Evolutionary conservation across 257 asterid species (phyloP), one percentile per base, ranked within the genome.

Genomic region (Solanum gracilifrons): DNA sequence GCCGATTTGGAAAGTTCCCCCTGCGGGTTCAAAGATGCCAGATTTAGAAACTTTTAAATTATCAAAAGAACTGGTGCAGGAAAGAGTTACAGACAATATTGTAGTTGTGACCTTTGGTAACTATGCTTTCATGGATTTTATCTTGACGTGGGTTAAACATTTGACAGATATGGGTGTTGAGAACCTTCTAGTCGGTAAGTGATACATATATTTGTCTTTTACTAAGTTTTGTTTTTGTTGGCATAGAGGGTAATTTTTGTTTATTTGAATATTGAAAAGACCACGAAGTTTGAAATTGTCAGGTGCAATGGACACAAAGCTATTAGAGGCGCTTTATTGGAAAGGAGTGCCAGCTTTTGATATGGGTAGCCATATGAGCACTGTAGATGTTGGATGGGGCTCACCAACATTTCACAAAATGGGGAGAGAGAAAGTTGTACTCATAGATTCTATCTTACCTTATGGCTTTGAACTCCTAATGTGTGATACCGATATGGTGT

Each of bases 401-500:
- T 75, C 98, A 51, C 94, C 97, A 29, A 91, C 95, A 83, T 97
- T 97, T 92, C 99, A 97, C 94, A 96, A 95, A 88, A 96, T 97
- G 98, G 99, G 99, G 39, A 92, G 99, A 87, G 98, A 97, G 91
- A 97, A 97, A 88, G 98, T 94, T 92, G 88, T 97, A 87, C 92
- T 97, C 88, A 96, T 97, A 87, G 97, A 97, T 92, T 87, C 98
- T 29, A 18, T 97, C 92, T 93, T 97, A 83, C 98, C 98, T 39
- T 95, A 84, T 75, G 99, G 99, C 85, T 94, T 94, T 90, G 99
- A 97, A 87, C 88, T 97, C 69, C 91, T 97, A 91, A 96, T 97
- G 99, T 97, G 99, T 85, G 99, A 97, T 77, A 97, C 99, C 2
- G 99, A 97, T 93, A 96, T 95, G 98, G 99, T 97, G 86, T 97